These are phyloP conservation scores for Colletotrichum sp. DNA, from an alignment of 2,329 filamentous ascomycete species.

Conservation along the genomic window DNA sequence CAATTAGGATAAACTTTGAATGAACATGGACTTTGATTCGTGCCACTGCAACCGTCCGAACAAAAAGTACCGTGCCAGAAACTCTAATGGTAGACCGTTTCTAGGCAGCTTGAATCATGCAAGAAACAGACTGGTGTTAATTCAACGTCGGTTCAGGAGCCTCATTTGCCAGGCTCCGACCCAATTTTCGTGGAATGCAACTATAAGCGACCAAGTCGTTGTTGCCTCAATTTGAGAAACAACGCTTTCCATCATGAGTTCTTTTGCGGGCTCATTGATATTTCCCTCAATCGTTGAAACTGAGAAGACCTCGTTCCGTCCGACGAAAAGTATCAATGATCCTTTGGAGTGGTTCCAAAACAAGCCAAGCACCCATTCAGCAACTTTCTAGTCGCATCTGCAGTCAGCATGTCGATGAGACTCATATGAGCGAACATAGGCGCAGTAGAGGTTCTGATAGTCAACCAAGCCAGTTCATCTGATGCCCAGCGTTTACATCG, in stretches of 20 bases:
- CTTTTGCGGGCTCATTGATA: too few relatives aligned
- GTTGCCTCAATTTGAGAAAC: background rate
- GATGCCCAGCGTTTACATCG: background rate
- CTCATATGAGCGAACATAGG: background rate
- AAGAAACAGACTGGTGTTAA: too few relatives aligned
- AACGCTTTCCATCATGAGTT: background rate
- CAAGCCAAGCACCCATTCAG: background rate
- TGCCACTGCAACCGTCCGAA: background rate
- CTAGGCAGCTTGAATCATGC: background rate
- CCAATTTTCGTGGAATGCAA: background rate
- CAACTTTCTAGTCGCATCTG: background rate
- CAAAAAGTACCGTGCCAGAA: fast-evolving
- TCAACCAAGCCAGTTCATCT: background rate
- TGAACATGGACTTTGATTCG: background rate
- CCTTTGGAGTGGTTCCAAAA: fast-evolving
- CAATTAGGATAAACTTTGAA: background rate
- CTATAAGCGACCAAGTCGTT: background rate
- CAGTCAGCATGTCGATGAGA: background rate
- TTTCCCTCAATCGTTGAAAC: background rate
- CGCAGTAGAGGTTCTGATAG: fast-evolving
- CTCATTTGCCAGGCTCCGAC: too few relatives aligned
- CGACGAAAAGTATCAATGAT: background rate
- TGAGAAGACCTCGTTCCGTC: fast-evolving
- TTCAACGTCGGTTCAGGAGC: background rate
- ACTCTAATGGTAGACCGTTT: background rate